Conservation (phyloP, 768 basidiomycete species). For the Pleurotus salmoneostramineus region DNA sequence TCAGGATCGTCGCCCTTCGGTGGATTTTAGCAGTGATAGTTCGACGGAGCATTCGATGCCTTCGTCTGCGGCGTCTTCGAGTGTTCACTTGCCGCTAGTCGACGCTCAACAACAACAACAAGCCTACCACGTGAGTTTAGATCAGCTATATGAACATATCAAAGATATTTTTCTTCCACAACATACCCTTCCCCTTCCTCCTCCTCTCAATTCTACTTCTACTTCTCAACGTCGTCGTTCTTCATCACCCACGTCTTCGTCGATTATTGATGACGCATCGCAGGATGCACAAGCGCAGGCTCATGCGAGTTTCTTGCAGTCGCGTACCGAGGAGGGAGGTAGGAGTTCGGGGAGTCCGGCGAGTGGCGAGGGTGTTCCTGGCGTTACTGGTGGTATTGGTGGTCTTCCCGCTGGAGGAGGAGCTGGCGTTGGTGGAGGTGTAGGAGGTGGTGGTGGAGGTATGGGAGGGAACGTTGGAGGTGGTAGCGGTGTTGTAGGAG, state of each 20-base stretch:
- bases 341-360: no score
- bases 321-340: neutral
- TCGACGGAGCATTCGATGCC: conserved; percentile 40
- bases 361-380: no score
- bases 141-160: conserved; percentile 14
- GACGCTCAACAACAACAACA: conserved; percentile 13
- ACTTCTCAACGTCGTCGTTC: no score
- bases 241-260: no score
- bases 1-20: conserved; percentile 25
- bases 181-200: neutral
- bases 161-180: neutral
- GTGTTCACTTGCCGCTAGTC: conserved; percentile 42
- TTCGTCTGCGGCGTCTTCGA: conserved; percentile 53
- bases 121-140: conserved; percentile 21
- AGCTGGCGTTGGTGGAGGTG: neutral
- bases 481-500: no score
- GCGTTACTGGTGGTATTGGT: neutral
- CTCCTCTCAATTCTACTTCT: neutral
- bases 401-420: no score
- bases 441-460: no score
- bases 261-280: neutral
- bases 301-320: conserved; percentile 1
- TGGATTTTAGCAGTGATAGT: conserved; percentile 40
- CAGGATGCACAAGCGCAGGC: conserved; percentile 5
- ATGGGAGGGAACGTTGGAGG: no score